Base-by-base conservation (phyloP, 768 basidiomycete genomes). In the Dendrothele bispora region DNA sequence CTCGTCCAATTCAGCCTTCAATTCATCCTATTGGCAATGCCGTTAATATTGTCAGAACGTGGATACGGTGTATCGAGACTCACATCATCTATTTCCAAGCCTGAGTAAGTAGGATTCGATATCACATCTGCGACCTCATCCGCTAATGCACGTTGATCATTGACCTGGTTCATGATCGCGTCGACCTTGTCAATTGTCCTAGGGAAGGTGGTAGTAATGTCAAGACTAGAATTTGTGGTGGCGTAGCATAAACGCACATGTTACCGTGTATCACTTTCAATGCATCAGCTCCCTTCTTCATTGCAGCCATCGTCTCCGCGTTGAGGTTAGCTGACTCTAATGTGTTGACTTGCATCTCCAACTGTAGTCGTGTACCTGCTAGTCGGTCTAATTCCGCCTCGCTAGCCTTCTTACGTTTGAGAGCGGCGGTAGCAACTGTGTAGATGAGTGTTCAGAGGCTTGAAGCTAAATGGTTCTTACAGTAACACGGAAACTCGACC, bases 321-420 rank as follows among this genome's bases (percentile, higher is more conserved):
- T 99, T 98, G 67, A 98, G 79, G 72, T 98, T 98, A 36, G 97
- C 97, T 14, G 90, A 91, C 67, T 98, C 97, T 37, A 98, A 80
- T 17, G 95, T 95, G 70, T 95, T 95, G 50, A 98, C 87, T 72
- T 98, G 95, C 66, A 90, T 86, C 72, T 98, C 95, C 25, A 99
- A 79, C 59, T 97, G 95, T 63, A 98, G 66, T 55, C 91, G 82
- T 44, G 87, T 88, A 11, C 90, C 91, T 39, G 83, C 80, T 55
- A 98, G 72, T 57, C 86, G 78, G 54, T 97, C 92, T 50, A 98
- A 73, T 65, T 98, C 92, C 37, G 72, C 61, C 69, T 98, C 95
- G 60, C 78, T 83, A 53, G 83, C 78, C 68, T 97, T 97, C 86
- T 97, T 98, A 69, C 94, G 84, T 57, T 90, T 86, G 50, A 99